These are phyloP conservation scores for Protomyces gravidus DNA, from an alignment of 1,139 yeast genomes.

Conservation along the genomic window DNA sequence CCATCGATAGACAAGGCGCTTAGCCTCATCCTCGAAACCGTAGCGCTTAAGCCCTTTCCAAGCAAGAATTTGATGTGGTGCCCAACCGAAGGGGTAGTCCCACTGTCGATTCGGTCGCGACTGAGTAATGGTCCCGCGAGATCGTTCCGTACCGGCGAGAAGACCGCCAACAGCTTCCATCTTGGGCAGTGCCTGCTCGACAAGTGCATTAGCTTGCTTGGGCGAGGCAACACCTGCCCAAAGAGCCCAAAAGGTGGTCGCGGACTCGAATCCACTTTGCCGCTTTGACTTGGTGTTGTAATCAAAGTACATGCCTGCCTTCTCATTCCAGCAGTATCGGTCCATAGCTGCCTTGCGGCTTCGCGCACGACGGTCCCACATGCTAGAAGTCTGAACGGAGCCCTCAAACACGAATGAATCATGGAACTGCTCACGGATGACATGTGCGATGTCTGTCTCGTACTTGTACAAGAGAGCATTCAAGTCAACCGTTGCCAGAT, in stretches of 20 bases:
- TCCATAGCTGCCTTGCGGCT: slow-evolving; percentile 56
- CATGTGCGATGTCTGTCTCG: slow-evolving; percentile 74
- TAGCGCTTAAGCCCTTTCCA: slow-evolving; percentile 82
- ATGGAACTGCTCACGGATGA: slow-evolving; percentile 55
- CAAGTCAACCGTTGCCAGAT: slow-evolving; percentile 85
- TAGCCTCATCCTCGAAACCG: slow-evolving; percentile 62
- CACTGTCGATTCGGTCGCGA: slow-evolving; percentile 86
- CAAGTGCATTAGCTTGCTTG: slow-evolving; percentile 67
- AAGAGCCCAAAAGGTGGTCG: slow-evolving; percentile 87
- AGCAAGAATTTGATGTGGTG: slow-evolving; percentile 93
- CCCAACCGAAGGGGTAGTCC: slow-evolving; percentile 99
- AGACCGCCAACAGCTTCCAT: slow-evolving; percentile 87
- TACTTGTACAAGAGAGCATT: slow-evolving; percentile 84
- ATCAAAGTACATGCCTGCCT: slow-evolving; percentile 75
- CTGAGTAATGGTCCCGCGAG: slow-evolving; percentile 68
- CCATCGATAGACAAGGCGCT: slow-evolving; percentile 82
- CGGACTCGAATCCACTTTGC: slow-evolving; percentile 72
- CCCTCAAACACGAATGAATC: slow-evolving; percentile 45
- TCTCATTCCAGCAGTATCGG: slow-evolving; percentile 79
- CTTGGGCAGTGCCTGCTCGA: slow-evolving; percentile 57
- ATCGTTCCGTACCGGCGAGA: slow-evolving; percentile 74
- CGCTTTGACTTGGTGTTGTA: slow-evolving; percentile 60
- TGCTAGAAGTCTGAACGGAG: slow-evolving; percentile 48
- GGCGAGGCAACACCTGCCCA: slow-evolving; percentile 75
- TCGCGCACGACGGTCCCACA: slow-evolving; percentile 60